A percentile compares a stretch with the other conserved stretches of the same genome.
Evolutionary conservation across 805 yeast genomes (phyloP).

Genomic region (Spathaspora hagerdaliae): DNA sequence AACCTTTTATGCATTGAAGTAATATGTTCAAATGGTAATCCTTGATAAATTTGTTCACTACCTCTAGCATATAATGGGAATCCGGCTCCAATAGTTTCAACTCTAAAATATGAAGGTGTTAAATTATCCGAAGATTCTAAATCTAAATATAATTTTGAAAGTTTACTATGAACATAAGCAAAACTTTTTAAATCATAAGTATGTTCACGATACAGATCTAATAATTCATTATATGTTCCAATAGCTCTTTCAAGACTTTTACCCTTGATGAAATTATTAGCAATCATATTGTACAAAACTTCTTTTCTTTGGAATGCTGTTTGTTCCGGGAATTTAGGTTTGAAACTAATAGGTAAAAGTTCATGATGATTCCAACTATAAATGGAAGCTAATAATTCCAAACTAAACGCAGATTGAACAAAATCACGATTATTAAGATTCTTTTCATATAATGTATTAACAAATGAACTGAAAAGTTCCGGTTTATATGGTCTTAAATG

Average conservation of each 20-base stretch:
- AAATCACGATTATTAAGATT: constrained; percentile 56
- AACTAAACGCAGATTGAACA: constrained; percentile 79
- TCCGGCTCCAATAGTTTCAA: constrained; percentile 77
- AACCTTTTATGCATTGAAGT: constrained; percentile 77
- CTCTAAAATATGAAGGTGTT: constrained; percentile 74
- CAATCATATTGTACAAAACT: constrained; percentile 63
- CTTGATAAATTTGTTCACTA: constrained; percentile 77
- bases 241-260: constrained; percentile 76
- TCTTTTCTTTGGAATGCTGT: constrained; percentile 80
- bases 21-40: constrained; percentile 82
- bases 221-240: constrained; percentile 70
- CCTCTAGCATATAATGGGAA: constrained; percentile 77
- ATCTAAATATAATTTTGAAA: constrained; percentile 63
- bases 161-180: constrained; percentile 63
- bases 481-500: constrained; percentile 76
- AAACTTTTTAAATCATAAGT: constrained; percentile 76
- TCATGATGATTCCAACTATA: constrained; percentile 68
- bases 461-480: constrained; percentile 74
- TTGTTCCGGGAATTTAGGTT: constrained; percentile 77
- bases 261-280: constrained; percentile 65
- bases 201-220: constrained; percentile 66
- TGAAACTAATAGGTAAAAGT: constrained; percentile 49
- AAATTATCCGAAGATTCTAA: constrained; percentile 67
- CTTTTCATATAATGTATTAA: constrained; percentile 67
- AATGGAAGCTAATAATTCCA: constrained; percentile 73